Evolutionary conservation across 1,284 basidiomycete genomes (phyloP), one percentile per base, ranked within the genome.

Genomic region (Clitocybe nebularis): DNA sequence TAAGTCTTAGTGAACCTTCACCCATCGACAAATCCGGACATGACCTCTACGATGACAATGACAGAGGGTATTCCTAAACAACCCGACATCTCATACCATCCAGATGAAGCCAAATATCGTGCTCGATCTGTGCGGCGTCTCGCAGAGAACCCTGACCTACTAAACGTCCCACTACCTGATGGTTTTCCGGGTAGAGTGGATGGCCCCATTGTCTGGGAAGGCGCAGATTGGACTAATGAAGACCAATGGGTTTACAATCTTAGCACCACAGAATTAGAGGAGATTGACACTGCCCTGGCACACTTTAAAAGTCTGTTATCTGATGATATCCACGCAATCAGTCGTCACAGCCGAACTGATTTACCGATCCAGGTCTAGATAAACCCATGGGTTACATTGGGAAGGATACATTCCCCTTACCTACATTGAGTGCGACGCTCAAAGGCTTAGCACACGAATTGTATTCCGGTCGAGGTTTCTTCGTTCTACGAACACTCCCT

Each of bases 11-110:
- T 16, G 13, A 32, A 13, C 7, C 29, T 17, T 17, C 29, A 32
- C 29, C 19, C 13, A 8, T 17, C 41, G 36, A 17, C 44, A 19
- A 13, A 24, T 19, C 25, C 17, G 20, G 43, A n/a, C 40, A 9
- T 33, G 25, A 40, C 40, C 32, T 24, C 16, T 9, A 45, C 39
- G 5, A 45, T 46, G 24, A 48, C 37, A 34, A 35, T 30, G 14
- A 49, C 45, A n/a, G 46, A 44, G 22, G 50, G 47, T 36, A 37
- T 39, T 3, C 49, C 40, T 28, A 48, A 48, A 32, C 68, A 68
- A 47, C 68, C 67, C 9, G 67, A 71, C 41, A 68, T 71, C 40
- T 53, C 58, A 21, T 72, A 72, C 44, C 67, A 69, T 38, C 70
- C 68, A 2, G 61, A 69, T 36, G 53, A 61, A 34, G 56, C 49